Base-by-base conservation (phyloP, 495 filamentous ascomycete species). In the Mytilinidion resinicola region DNA sequence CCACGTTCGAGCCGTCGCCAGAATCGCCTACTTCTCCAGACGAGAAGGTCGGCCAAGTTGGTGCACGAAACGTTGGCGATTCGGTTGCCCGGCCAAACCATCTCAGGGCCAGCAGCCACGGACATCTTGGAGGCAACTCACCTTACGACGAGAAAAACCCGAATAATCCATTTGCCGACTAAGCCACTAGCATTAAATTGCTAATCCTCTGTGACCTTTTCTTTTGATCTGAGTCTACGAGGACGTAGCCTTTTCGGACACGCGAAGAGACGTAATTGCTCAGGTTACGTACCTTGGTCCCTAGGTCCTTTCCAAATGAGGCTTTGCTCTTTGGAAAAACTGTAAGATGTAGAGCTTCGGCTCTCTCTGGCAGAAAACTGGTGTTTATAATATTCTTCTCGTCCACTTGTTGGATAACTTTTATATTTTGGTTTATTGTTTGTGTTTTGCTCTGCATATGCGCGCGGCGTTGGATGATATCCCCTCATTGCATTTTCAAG, bases 201-300 rank as follows among this genome's bases (percentile, higher is more conserved):
- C 52, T 49, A 44, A 50, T 69, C 67, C 62, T 62, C 60, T 46
- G 59, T 72, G 71, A 73, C 71, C 71, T 70, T 73, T 65, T 51
- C 63, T 38, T 56, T 60, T 42, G 57, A 62, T 55, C 63, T 64
- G 61, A 42, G 62, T 67, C 67, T 57, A 54, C 41, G 61, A 57
- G 63, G 64, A 59, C 37, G 39, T 61, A 53, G 46, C 42, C 19
- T 51, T 60, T 54, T 63, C 67, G 59, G 62, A 52, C 54, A 6
- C 63, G 63, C 48, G 53, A 57, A 44, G 39, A 62, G 56, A 60
- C 66, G 63, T 71, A 69, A 72, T 69, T 64, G 69, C 70, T 68
- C 69, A 65, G 65, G 67, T 68, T 68, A 67, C 65, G 65, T 68
- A 68, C 62, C 50, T 62, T 68, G 62, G 65, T 68, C 59, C 59